Evolutionary conservation across 345 rosid genomes (phyloP).

Genomic region (sweet orange (Citrus sinensis)): DVS_A1.0 CM039161.1:21136001-21136500

Average conservation of each 20-base stretch:
- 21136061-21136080: too few relatives aligned
- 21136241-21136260: background rate
- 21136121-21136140: too few relatives aligned
- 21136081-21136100: too few relatives aligned
- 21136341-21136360: background rate
- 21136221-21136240: too few relatives aligned
- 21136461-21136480: background rate
- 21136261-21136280: background rate
- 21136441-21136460: background rate
- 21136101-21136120: too few relatives aligned
- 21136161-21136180: too few relatives aligned
- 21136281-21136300: background rate
- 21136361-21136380: constrained; percentile 10
- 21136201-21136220: too few relatives aligned
- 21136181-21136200: too few relatives aligned
- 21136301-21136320: background rate
- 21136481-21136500: background rate
- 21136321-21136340: background rate
- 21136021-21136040: too few relatives aligned
- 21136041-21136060: too few relatives aligned
- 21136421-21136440: background rate
- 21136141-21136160: too few relatives aligned
- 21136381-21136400: background rate
- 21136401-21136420: constrained; percentile 1
- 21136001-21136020: too few relatives aligned